Evolutionary conservation across 225 moss, liverwort and hornwort species (phyloP).

Genomic region (Thuidium tamariscinum): DNA sequence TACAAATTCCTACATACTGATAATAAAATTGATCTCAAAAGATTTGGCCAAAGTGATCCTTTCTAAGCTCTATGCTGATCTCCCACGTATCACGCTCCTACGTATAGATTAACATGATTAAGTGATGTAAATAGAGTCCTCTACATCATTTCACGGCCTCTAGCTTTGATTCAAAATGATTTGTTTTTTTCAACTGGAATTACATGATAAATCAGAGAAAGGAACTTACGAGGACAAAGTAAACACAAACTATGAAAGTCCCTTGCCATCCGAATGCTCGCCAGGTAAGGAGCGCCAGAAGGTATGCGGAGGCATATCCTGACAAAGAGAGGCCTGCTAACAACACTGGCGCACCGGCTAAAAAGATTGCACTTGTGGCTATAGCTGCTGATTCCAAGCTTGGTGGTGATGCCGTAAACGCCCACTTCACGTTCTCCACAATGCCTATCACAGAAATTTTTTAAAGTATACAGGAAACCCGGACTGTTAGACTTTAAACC

Average conservation of each 20-base stretch:
- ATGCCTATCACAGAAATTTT: slow-evolving; percentile 15
- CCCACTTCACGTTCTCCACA: slow-evolving; percentile 63
- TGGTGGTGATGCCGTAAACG: slow-evolving; percentile 39
- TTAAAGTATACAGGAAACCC: neutral
- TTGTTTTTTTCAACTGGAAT: neutral
- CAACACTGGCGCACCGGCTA: slow-evolving; percentile 58
- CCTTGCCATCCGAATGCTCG: slow-evolving; percentile 82
- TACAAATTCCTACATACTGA: neutral
- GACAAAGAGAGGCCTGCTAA: slow-evolving; percentile 61
- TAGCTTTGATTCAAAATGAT: neutral
- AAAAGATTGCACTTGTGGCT: slow-evolving; percentile 50
- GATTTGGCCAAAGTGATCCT: neutral
- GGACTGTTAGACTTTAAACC: neutral
- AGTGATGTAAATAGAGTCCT: neutral
- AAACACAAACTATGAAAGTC: slow-evolving; percentile 41
- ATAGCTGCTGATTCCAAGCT: slow-evolving; percentile 67
- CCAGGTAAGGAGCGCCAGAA: slow-evolving; percentile 80
- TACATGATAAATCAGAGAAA: neutral
- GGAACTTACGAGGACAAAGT: slow-evolving; percentile 59
- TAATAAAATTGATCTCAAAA: neutral
- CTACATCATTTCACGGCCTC: neutral
- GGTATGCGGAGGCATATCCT: slow-evolving; percentile 53
- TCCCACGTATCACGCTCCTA: neutral
- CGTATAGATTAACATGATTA: neutral
- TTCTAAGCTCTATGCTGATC: neutral